Evolutionary conservation across 192 early-diverging fungal species (phyloP).

Genomic region (Dissophora ornata): DNA sequence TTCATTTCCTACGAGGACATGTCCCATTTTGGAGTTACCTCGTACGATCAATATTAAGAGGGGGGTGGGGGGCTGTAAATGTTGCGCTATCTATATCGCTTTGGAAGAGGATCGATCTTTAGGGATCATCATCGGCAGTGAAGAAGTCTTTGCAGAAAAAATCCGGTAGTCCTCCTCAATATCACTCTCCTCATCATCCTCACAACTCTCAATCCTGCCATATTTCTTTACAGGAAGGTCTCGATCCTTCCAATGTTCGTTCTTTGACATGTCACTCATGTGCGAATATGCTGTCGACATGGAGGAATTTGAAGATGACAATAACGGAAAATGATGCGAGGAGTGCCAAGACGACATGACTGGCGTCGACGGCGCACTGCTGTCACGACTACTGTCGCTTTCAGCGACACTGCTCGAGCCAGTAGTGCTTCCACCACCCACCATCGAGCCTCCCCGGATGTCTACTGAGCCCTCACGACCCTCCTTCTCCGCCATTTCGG

Average conservation of each 20-base stretch:
- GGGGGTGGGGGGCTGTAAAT: too few species aligned
- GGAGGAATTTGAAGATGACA: conserved; percentile 12
- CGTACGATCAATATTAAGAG: too few species aligned
- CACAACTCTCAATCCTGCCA: background rate
- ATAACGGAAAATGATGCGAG: background rate
- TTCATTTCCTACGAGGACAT: too few species aligned
- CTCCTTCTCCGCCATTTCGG: too few species aligned
- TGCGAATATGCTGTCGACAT: conserved; percentile 3
- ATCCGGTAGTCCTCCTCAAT: conserved; percentile 33
- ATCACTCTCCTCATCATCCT: conserved; percentile 6
- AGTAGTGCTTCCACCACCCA: too few species aligned
- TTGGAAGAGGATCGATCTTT: too few species aligned
- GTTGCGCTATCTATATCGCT: too few species aligned
- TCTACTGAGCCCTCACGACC: too few species aligned
- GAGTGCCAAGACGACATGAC: conserved; percentile 5
- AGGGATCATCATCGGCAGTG: background rate
- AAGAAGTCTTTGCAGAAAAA: conserved; percentile 6
- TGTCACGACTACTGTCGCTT: background rate
- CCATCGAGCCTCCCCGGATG: too few species aligned
- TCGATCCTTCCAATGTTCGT: background rate
- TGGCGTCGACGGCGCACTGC: conserved; percentile 6
- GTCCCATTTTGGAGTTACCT: too few species aligned
- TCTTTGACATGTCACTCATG: background rate
- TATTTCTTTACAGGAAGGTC: too few species aligned
- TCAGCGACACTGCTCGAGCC: too few species aligned